Evolutionary conservation across 2,329 filamentous ascomycete species (phyloP).

Genomic region (Sarocladium oryzae): DNA sequence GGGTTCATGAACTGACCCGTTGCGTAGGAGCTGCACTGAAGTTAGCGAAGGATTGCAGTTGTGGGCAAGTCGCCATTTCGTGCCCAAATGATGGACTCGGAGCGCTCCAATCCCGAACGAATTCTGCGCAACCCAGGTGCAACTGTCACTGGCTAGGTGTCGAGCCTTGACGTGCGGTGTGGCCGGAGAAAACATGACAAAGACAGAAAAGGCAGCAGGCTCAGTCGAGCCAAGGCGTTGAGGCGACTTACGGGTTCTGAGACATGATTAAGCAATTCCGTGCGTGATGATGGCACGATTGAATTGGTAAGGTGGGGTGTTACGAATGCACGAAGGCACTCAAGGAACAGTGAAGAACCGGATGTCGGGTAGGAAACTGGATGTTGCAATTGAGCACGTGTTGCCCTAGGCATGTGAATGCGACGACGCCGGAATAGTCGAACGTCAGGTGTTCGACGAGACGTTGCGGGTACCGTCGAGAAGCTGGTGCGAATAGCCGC

Average conservation of each 20-base stretch:
- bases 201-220: no score
- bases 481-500: neutral
- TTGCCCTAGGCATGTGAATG: no score
- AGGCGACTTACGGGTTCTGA: constrained; percentile 12
- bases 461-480: neutral
- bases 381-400: no score
- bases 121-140: neutral
- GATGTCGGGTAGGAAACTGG: neutral
- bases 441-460: neutral
- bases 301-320: neutral
- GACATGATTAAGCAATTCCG: constrained; percentile 10
- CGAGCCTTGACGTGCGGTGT: no score
- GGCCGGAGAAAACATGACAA: no score
- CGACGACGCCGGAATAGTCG: neutral
- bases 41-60: neutral
- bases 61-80: neutral
- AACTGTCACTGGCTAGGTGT: no score
- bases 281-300: neutral
- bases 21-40: constrained; percentile 32
- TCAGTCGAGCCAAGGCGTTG: neutral
- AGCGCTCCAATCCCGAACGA: neutral
- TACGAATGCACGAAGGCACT: neutral
- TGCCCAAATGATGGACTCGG: neutral
- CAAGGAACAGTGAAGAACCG: neutral
- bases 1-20: constrained; percentile 87